Evolutionary conservation across 371 early-diverging fungal species (phyloP), one percentile per base, ranked within the genome.

Genomic region (Lichtheimia ornata): DNA sequence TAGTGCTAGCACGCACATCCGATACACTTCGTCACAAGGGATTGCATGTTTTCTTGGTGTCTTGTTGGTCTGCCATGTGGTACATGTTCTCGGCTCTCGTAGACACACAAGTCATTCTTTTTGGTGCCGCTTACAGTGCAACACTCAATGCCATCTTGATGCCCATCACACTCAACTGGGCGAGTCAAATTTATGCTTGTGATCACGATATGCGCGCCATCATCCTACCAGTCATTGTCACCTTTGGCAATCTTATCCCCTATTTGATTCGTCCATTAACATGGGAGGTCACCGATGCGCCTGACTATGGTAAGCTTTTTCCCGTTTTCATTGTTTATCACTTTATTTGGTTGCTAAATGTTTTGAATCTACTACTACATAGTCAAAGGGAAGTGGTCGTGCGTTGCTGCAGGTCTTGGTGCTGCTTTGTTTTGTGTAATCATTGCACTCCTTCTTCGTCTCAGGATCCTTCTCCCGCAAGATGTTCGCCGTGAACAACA

Each of bases 201-300:
- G 58, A 57, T 49, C 58, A 57, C 30, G 58, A 47, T 20, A 49
- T 44, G 49, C 24, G 58, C 15, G 58, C 58, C 28, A 5, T 44
- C 14, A 44, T 49, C 18, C 18, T 57, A 47, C 47, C 58, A 12
- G 30, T 57, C 17, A 49, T 57, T 47, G 49, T 47, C 27, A 28
- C 58, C 5, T 41, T 57, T 15, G 58, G 58, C 17, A 57, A 57
- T 30, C 30, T 57, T 15, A 35, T 49, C 24, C 49, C 58, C 1
- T 47, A 57, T 30, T 30, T 57, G 44, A 44, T 57, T 18, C 28
- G 28, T 24, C 58, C 58, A 27, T 30, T 49, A 15, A 47, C 49
- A 28, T 57, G 58, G 58, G 58, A 57, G 25, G 58, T 57, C 49
- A 30, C 58, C 17, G 49, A 44, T 49, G 58, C 58, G 15, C 58